Evolutionary conservation across 2,329 filamentous ascomycete genomes (phyloP).

Genomic region (Neoscytalidium dimidiatum): DNA sequence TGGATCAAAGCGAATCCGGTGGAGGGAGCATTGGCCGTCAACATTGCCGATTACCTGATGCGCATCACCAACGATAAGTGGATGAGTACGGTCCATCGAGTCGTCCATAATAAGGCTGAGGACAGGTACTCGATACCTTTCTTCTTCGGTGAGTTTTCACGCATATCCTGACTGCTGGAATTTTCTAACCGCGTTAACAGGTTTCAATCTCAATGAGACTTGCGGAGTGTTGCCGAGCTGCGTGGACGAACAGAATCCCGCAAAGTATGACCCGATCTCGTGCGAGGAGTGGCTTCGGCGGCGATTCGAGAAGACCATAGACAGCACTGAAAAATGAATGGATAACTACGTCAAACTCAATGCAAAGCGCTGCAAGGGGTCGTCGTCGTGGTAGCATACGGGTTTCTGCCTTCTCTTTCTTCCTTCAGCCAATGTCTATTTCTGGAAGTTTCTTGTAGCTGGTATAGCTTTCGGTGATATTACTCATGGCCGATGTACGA

Average conservation of each 20-base stretch:
- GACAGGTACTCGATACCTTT: constrained; percentile 58
- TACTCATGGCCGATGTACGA: too few species aligned
- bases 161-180: constrained; percentile 45
- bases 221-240: constrained; percentile 37
- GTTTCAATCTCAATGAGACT: constrained; percentile 27
- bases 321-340: background rate
- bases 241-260: constrained; percentile 47
- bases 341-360: too few species aligned
- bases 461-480: too few species aligned
- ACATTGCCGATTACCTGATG: constrained; percentile 45
- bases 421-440: too few species aligned
- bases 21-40: constrained; percentile 42
- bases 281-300: constrained; percentile 21
- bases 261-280: constrained; percentile 49
- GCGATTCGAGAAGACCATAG: background rate
- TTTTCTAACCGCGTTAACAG: constrained; percentile 46
- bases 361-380: too few species aligned
- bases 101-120: constrained; percentile 47
- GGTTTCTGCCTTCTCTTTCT: too few species aligned
- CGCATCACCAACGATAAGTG: constrained; percentile 44
- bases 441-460: too few species aligned
- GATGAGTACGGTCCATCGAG: constrained; percentile 43
- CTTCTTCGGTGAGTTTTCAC: constrained; percentile 51
- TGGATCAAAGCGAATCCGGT: constrained; percentile 43
- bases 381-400: too few species aligned